A percentile compares a stretch with the other conserved stretches of the same genome.
Conservation (phyloP, 768 basidiomycete genomes). For the Russula ochroleuca region DNA sequence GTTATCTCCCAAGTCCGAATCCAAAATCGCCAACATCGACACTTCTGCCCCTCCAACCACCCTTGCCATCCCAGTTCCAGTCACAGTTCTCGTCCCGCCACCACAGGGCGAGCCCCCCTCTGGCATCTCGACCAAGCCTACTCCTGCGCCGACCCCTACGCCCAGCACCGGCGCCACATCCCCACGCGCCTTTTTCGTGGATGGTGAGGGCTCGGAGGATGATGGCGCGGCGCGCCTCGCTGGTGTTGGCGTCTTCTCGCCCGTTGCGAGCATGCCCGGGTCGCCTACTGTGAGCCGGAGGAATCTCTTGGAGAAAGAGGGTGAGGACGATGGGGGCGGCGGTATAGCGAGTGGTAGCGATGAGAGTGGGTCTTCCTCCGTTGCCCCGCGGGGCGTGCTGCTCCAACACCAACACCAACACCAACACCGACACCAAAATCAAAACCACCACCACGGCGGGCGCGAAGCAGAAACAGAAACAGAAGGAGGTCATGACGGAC, state of each 20-base stretch:
- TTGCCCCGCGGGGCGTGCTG: no score
- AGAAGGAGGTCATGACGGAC: neutral
- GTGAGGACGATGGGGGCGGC: constrained; percentile 3
- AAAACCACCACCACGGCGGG: neutral
- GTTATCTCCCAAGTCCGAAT: neutral
- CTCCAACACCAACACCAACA: neutral
- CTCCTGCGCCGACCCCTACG: neutral
- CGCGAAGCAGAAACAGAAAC: neutral
- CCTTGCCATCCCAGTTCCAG: neutral
- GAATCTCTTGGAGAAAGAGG: neutral
- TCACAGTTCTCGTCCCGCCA: neutral
- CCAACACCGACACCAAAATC: neutral
- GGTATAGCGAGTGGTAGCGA: neutral
- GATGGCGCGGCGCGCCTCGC: constrained; percentile 39
- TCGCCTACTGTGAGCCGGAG: constrained; percentile 48
- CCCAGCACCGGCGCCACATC: constrained; percentile 20
- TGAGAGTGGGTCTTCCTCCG: neutral
- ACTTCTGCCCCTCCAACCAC: constrained; percentile 1
- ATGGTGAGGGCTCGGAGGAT: constrained; percentile 8
- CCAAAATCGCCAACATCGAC: constrained; percentile 3
- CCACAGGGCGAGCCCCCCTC: neutral
- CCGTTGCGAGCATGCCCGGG: constrained; percentile 59
- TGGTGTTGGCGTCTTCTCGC: constrained; percentile 71
- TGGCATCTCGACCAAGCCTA: neutral
- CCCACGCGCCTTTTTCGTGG: constrained; percentile 14